Evolutionary conservation across 441 rosid genomes (phyloP).

Genomic region (Adansonia grandidieri): DNA sequence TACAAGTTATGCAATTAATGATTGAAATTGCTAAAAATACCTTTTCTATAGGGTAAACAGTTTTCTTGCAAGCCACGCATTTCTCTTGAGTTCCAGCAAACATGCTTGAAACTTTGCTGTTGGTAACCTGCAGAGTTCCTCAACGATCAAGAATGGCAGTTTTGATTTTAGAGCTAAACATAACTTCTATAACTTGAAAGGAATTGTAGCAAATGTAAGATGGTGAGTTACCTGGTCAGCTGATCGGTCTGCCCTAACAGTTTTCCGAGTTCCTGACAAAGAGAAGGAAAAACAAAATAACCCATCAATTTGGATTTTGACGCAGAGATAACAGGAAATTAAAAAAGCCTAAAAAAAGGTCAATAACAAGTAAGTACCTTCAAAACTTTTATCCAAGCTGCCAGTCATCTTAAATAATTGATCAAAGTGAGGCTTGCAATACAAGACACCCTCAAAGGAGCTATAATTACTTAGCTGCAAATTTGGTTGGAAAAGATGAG

Average conservation of each 20-base stretch:
- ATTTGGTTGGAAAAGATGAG: background rate
- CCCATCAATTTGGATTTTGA: constrained; percentile 14
- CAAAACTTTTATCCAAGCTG: constrained; percentile 73
- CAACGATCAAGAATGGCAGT: constrained; percentile 13
- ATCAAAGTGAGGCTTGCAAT: constrained; percentile 83
- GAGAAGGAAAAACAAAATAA: constrained; percentile 7
- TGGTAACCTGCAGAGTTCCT: constrained; percentile 43
- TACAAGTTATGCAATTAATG: background rate
- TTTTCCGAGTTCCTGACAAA: constrained; percentile 58
- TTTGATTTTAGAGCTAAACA: constrained; percentile 16
- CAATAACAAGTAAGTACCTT: constrained; percentile 42
- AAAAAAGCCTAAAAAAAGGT: background rate
- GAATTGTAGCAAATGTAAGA: background rate
- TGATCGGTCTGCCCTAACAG: constrained; percentile 56
- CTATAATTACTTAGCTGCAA: constrained; percentile 65
- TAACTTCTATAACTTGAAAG: background rate
- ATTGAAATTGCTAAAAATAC: constrained; percentile 32
- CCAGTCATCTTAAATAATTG: constrained; percentile 79
- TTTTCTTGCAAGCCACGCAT: constrained; percentile 74
- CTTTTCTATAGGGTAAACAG: constrained; percentile 77
- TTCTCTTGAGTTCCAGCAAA: constrained; percentile 83
- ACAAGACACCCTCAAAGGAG: constrained; percentile 77
- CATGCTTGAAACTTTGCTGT: constrained; percentile 62
- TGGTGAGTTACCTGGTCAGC: constrained; percentile 53
- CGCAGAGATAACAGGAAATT: background rate